These are phyloP conservation scores for Withania somnifera DNA, from an alignment of 305 asterid species.

Conservation along the genomic window DNA sequence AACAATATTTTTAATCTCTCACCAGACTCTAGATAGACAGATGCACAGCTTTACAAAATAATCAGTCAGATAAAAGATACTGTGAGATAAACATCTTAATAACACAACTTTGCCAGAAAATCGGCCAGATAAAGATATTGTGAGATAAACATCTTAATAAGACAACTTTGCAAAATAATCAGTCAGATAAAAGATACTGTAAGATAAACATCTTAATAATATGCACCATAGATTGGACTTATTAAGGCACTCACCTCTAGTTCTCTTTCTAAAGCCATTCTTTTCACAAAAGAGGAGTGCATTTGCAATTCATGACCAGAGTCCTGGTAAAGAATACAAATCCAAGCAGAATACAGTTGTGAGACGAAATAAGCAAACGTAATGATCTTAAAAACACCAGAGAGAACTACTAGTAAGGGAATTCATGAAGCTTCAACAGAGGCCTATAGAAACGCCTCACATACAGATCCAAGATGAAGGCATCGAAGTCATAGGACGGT, in stretches of 20 bases:
- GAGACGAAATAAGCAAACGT: constrained; percentile 9
- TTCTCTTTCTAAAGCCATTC: constrained; percentile 70
- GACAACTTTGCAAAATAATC: neutral
- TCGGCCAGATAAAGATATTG: too few relatives aligned
- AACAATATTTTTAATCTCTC: neutral
- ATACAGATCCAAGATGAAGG: neutral
- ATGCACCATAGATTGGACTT: neutral
- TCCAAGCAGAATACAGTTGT: neutral
- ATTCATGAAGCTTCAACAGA: too few relatives aligned
- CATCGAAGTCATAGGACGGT: too few relatives aligned
- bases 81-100: neutral
- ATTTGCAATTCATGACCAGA: constrained; percentile 39
- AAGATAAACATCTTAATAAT: neutral
- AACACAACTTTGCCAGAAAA: too few relatives aligned
- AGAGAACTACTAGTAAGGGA: neutral
- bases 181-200: neutral
- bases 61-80: neutral
- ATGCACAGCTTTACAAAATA: neutral
- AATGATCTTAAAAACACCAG: neutral
- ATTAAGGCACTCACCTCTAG: constrained; percentile 40
- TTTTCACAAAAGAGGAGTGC: constrained; percentile 78
- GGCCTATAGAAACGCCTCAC: too few relatives aligned
- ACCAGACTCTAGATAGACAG: neutral
- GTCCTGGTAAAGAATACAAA: constrained; percentile 36
- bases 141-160: too few relatives aligned